A percentile compares a stretch with the other conserved stretches of the same genome.
Conservation (phyloP, 2,329 filamentous ascomycete genomes). For the Incumbomyces lentus region DNA sequence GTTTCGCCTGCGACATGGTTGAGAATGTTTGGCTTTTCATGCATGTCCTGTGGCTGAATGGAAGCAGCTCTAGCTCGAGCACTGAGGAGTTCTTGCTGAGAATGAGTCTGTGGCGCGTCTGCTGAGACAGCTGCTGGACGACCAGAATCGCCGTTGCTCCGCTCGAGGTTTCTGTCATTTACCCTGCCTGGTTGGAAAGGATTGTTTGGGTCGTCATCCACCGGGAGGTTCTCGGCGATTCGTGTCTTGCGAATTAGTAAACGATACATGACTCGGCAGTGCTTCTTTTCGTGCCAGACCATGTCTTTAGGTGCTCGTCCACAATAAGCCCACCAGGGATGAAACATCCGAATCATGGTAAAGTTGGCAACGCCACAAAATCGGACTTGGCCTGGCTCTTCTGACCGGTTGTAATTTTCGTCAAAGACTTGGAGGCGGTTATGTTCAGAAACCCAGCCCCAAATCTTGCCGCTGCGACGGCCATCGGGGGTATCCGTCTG, state of each 20-base stretch:
- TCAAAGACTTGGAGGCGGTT: conserved; percentile 1
- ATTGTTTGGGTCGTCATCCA: background rate
- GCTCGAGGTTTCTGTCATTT: background rate
- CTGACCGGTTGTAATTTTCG: conserved; percentile 2
- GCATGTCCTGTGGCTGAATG: too few species aligned
- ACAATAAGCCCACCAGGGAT: conserved; percentile 1
- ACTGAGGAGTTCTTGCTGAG: too few species aligned
- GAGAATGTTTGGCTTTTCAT: too few species aligned
- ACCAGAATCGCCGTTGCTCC: too few species aligned
- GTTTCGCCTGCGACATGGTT: too few species aligned
- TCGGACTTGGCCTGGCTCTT: background rate
- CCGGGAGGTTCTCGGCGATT: background rate
- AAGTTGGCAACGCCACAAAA: conserved; percentile 7
- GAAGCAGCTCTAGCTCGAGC: too few species aligned
- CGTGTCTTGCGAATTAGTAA: background rate
- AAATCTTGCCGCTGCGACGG: background rate
- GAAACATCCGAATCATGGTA: conserved; percentile 7
- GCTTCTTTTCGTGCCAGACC: background rate
- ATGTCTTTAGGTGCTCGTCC: background rate
- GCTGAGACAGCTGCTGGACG: too few species aligned
- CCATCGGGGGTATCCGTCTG: background rate
- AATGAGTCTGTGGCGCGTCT: too few species aligned
- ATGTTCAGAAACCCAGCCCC: conserved; percentile 1
- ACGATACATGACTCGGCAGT: background rate
- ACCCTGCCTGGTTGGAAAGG: background rate